Base-by-base conservation (phyloP, 148 eudicot species). In the Vaccinium macrocarpon region DNA sequence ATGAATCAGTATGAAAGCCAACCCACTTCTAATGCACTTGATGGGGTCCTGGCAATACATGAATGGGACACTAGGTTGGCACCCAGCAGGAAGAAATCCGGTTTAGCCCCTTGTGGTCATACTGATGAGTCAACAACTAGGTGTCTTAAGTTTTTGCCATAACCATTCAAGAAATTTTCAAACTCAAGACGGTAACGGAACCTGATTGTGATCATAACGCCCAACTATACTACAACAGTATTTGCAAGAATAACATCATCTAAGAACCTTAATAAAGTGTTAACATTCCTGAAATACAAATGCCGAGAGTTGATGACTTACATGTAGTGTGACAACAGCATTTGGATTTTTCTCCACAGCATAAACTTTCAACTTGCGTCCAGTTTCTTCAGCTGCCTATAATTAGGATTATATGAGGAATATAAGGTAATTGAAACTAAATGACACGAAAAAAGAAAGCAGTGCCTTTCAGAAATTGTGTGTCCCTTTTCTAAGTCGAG, bases 321-420 rank as follows among this genome's bases (percentile, higher is more conserved):
- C 99, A 92, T 97, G 98, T 85, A 97, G 96, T 73, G 98, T 97
- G 64, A 97, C 93, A 8, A 95, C 90, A 48, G 99, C 99, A 92
- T 97, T 97, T 52, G 99, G 97, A 90, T 97, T 97, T 86, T 97
- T 97, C 92, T 97, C 99, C 86, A 97, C 99, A 48, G 99, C 99
- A 91, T 95, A 97, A 86, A 97, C 93, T 88, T 86, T 93, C 90
- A 97, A 87, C 88, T 92, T 93, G 42, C 99, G 90, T 84, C 97
- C 93, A 50, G 98, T 95, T 90, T 95, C 99, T 90, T 93, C 96
- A 78, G 99, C 98, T 57, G 99, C 99, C 99, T 97, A 78, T 75
- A 55, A 66, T 85, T 23, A 74, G 27, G 51, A 83, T 61, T 27
- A 79, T n/a, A 52, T n/a, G 62, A 32, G 9, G 46, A 82, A 50